Conservation (phyloP, 2,329 filamentous ascomycete species). For the Botrytis fragariae region DNA sequence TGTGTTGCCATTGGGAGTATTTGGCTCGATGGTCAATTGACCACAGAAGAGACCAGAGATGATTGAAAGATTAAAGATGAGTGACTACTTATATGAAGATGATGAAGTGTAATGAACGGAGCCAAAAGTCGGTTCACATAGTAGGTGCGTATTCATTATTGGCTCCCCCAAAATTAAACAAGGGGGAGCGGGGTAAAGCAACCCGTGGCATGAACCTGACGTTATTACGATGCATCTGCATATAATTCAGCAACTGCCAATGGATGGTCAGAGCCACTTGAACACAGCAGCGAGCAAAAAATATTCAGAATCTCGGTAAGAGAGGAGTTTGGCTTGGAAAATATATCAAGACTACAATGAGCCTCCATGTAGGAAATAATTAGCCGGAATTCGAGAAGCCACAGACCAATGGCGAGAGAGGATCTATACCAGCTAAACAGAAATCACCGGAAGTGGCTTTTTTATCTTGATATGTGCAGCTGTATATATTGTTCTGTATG, state of each 20-base stretch:
- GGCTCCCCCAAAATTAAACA: neutral
- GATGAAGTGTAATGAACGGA: too few species aligned
- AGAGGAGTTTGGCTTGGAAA: neutral
- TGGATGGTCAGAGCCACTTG: neutral
- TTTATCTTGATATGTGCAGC: neutral
- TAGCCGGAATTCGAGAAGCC: too few species aligned
- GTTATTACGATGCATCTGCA: neutral
- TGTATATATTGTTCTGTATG: neutral
- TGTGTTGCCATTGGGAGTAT: conserved; percentile 1
- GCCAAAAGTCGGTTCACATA: neutral
- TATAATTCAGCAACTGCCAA: neutral
- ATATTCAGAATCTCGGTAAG: neutral
- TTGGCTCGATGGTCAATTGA: neutral
- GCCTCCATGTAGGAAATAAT: neutral
- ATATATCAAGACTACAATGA: too few species aligned
- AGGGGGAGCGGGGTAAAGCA: neutral
- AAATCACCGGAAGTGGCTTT: neutral
- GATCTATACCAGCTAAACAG: neutral
- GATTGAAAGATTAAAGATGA: neutral
- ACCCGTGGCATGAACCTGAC: neutral
- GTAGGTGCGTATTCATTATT: neutral
- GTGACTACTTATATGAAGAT: neutral
- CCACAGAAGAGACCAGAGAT: neutral
- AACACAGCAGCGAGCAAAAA: neutral
- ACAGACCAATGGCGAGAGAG: neutral